Base-by-base conservation (phyloP, 371 early-diverging fungal species). In the Phascolomyces articulosus region DNA sequence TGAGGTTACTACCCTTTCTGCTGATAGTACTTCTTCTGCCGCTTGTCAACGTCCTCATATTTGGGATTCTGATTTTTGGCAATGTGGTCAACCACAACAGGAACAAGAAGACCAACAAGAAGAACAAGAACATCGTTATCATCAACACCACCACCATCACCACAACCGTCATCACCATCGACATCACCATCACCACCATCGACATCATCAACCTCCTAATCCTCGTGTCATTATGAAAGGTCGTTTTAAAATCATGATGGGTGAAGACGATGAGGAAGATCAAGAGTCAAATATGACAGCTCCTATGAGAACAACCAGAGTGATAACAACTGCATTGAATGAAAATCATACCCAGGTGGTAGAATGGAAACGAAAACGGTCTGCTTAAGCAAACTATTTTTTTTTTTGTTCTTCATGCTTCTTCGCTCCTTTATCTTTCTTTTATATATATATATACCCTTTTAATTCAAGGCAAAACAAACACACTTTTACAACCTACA, bases 51-150 rank as follows among this genome's bases (percentile, higher is more conserved):
- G n/a, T 4, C 44, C 44, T 7, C 55, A 55, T 47, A 62, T 65
- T 26, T 63, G 62, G 66, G 66, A 66, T 55, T 51, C 56, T 15
- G 70, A 68, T 31, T 68, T 68, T 57, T 68, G 69, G 69, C 63
- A 58, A 31, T 40, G 55, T 40, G 18, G 16, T 13, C 44, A 44
- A 41, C 41, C 4, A 31, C 47, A 20, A 13, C 23, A 28, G 4
- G 38, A 2, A 53, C 21, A 40, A 21, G 31, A 28, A 24, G 44
- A 28, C 1, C 28, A 23, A 6, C 24, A 40, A 18, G n/a, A n/a
- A n/a, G n/a, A n/a, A n/a, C n/a, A n/a, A n/a, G n/a, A n/a, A n/a
- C n/a, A n/a, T n/a, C n/a, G n/a, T n/a, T n/a, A n/a, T n/a, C n/a
- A n/a, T n/a, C 58, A 34, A 21, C 44, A 40, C 18, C 55, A 38